A percentile compares a stretch with the other conserved stretches of the same genome.
These are phyloP conservation scores for Talinum fruticosum DNA, from an alignment of 148 eudicot genomes.

Conservation along the genomic window DNA sequence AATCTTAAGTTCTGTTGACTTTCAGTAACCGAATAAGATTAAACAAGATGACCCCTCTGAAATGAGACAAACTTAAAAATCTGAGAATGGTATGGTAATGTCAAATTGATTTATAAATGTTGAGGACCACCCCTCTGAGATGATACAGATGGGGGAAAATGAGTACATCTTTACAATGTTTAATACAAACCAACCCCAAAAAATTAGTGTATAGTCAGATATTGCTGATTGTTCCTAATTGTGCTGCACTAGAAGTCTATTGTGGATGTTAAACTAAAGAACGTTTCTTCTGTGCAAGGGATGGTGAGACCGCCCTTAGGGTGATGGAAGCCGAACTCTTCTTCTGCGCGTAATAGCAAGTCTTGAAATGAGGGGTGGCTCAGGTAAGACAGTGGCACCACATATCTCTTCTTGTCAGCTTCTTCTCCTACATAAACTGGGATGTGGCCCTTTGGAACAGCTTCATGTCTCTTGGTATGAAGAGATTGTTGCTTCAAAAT, in stretches of 20 bases:
- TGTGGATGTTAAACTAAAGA: not conserved
- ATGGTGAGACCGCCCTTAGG: slow-evolving; percentile 20
- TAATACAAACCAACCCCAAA: too few species aligned
- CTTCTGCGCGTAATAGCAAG: slow-evolving; percentile 3
- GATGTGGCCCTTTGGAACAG: slow-evolving; percentile 4
- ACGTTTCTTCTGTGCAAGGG: slow-evolving; percentile 21
- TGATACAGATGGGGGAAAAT: slow-evolving; percentile 4
- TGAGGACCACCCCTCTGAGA: slow-evolving; percentile 3
- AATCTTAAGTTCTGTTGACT: not conserved
- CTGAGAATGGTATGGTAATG: not conserved
- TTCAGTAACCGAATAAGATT: too few species aligned
- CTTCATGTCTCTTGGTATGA: slow-evolving; percentile 1
- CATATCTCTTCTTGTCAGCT: slow-evolving; percentile 22
- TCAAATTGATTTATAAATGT: not conserved
- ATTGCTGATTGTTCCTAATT: too few species aligned
- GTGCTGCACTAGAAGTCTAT: not conserved
- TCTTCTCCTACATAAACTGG: slow-evolving; percentile 17
- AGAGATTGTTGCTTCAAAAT: slow-evolving; percentile 2
- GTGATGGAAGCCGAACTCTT: slow-evolving; percentile 20
- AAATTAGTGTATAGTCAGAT: too few species aligned
- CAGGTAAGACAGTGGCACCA: slow-evolving; percentile 25
- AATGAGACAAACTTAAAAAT: not conserved
- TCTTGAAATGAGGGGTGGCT: slow-evolving; percentile 17
- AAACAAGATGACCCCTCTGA: not conserved
- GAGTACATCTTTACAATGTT: too few species aligned